phyloP scores from a whole-genome alignment of 2,329 filamentous ascomycete species.

The Metarhizium robertsii region DNA sequence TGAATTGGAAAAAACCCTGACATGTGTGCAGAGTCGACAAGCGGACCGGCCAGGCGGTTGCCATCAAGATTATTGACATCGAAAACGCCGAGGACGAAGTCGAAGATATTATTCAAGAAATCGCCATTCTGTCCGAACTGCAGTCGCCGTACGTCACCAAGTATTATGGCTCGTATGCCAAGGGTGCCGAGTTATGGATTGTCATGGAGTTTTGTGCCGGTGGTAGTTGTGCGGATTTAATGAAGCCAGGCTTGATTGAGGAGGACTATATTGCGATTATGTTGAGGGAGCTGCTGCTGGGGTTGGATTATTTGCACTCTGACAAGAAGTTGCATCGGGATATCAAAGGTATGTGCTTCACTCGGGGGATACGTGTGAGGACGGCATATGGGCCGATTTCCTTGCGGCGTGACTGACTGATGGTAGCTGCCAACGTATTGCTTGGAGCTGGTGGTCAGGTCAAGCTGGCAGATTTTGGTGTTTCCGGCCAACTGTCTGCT shows the following conservation, averaged over 20 bases:
- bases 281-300: slow-evolving; percentile 77
- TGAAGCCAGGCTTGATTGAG: slow-evolving; percentile 84
- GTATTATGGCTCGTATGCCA: slow-evolving; percentile 94
- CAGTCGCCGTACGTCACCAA: slow-evolving; percentile 95
- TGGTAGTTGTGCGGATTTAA: slow-evolving; percentile 88
- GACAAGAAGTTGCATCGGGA: slow-evolving; percentile 96
- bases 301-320: slow-evolving; percentile 83
- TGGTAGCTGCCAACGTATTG: slow-evolving; percentile 79
- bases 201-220: slow-evolving; percentile 99
- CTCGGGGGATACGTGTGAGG: not conserved
- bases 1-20: not conserved
- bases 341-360: slow-evolving; percentile 64
- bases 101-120: slow-evolving; percentile 98
- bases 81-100: slow-evolving; percentile 99
- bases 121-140: slow-evolving; percentile 91
- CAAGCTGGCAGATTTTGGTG: slow-evolving; percentile 93
- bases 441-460: slow-evolving; percentile 87
- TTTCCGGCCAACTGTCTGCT: slow-evolving; percentile 89
- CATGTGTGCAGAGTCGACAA: slow-evolving; percentile 67
- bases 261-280: slow-evolving; percentile 98
- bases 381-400: not conserved
- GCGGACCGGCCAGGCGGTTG: slow-evolving; percentile 83
- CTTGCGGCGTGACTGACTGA: not conserved
- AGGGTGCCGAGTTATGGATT: slow-evolving; percentile 95
- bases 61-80: slow-evolving; percentile 98